These are phyloP conservation scores for Choiromyces venosus DNA, from an alignment of 495 filamentous ascomycete species.

Conservation along the genomic window DNA sequence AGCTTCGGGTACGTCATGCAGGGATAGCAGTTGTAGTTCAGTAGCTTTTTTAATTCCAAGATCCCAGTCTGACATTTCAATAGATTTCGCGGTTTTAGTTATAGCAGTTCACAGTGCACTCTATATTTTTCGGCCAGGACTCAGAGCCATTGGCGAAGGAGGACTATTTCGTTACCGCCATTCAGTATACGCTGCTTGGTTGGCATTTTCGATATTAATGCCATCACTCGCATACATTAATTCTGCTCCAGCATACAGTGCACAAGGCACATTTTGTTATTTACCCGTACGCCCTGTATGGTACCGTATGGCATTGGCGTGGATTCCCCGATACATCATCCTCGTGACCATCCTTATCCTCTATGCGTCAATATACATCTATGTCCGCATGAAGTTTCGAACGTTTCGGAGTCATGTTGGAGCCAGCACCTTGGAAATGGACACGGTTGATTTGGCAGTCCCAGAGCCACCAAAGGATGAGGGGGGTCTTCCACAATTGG, in stretches of 20 bases:
- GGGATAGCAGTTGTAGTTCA: background rate
- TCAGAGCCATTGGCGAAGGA: slow-evolving; percentile 46
- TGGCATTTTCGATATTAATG: slow-evolving; percentile 54
- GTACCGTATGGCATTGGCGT: slow-evolving; percentile 61
- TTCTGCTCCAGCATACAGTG: slow-evolving; percentile 50
- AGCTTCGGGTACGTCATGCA: slow-evolving; percentile 51
- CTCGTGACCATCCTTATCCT: slow-evolving; percentile 56
- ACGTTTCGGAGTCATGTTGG: slow-evolving; percentile 41
- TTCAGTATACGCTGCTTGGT: slow-evolving; percentile 52
- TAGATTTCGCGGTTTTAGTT: slow-evolving; percentile 62
- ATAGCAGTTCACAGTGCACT: slow-evolving; percentile 66
- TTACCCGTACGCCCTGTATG: slow-evolving; percentile 59
- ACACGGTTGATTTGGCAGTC: slow-evolving; percentile 36
- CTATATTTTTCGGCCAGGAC: slow-evolving; percentile 57
- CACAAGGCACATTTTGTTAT: slow-evolving; percentile 61
- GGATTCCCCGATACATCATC: slow-evolving; percentile 68
- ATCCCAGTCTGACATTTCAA: slow-evolving; percentile 14
- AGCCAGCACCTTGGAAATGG: slow-evolving; percentile 39
- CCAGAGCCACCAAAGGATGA: slow-evolving; percentile 25
- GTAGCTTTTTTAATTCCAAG: background rate
- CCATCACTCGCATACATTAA: slow-evolving; percentile 62
- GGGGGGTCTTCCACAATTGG: slow-evolving; percentile 32
- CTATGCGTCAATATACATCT: slow-evolving; percentile 63
- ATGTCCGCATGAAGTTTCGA: slow-evolving; percentile 52
- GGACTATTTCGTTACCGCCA: slow-evolving; percentile 63